phyloP scores from a whole-genome alignment of 2,329 filamentous ascomycete species.

The Xylogone sp. region DNA sequence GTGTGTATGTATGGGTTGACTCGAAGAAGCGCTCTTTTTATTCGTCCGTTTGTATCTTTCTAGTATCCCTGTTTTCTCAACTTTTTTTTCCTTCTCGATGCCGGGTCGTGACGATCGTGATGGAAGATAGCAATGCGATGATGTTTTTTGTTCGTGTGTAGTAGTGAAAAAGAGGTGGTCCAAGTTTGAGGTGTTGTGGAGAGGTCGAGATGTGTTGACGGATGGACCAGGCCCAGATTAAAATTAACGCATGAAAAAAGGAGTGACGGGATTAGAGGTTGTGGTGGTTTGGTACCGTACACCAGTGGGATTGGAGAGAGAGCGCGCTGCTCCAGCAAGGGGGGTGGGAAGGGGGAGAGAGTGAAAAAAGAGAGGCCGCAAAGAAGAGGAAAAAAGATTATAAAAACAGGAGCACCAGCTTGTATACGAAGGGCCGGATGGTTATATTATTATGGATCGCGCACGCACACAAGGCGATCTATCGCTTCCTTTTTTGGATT shows the following conservation, averaged over 20 bases:
- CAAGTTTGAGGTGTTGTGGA: slow-evolving; percentile 1
- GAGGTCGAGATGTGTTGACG: slow-evolving; percentile 2
- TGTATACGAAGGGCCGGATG: background rate
- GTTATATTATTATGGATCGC: background rate
- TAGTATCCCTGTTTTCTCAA: too few species aligned
- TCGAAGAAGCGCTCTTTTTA: too few species aligned
- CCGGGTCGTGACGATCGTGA: too few species aligned
- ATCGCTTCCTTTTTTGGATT: background rate
- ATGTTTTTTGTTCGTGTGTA: too few species aligned
- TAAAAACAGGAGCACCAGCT: too few species aligned
- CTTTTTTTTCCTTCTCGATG: too few species aligned
- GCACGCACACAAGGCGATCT: background rate
- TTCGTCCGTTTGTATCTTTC: too few species aligned
- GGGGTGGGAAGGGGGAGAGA: background rate
- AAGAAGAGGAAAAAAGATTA: too few species aligned
- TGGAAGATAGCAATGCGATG: background rate
- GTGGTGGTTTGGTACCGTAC: too few species aligned
- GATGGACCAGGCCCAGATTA: background rate
- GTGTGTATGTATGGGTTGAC: too few species aligned
- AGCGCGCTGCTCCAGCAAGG: too few species aligned
- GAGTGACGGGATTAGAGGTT: background rate
- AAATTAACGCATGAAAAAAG: background rate
- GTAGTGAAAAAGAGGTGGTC: slow-evolving; percentile 1
- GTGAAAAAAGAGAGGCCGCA: background rate
- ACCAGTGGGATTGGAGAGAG: too few species aligned